Evolutionary conservation across 495 filamentous ascomycete genomes (phyloP).

Genomic region (Chaetomidium leptoderma): DNA sequence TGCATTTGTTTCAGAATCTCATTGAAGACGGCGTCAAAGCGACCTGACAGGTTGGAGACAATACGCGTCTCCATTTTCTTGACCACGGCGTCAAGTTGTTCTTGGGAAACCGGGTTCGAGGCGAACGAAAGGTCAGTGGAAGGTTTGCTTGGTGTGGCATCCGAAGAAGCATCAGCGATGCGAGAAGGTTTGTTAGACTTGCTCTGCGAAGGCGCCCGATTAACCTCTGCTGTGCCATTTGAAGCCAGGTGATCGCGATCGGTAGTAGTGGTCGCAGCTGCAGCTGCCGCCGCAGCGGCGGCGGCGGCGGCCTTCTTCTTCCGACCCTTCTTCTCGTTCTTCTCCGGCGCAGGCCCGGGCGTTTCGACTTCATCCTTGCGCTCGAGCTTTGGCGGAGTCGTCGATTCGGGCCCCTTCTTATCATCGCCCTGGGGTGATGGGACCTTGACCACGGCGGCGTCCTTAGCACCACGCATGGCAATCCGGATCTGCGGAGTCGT

Average conservation of each 20-base stretch:
- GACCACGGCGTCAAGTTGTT: conserved; percentile 42
- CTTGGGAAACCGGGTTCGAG: conserved; percentile 32
- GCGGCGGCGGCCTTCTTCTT: conserved; percentile 44
- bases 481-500: conserved; percentile 35
- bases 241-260: conserved; percentile 16
- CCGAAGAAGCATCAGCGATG: conserved; percentile 20
- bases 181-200: conserved; percentile 31
- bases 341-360: conserved; percentile 40
- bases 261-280: conserved; percentile 18
- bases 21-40: conserved; percentile 42
- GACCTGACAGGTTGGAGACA: conserved; percentile 39
- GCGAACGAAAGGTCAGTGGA: conserved; percentile 16
- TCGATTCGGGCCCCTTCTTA: conserved; percentile 26
- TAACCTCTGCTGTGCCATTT: conserved; percentile 26
- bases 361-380: conserved; percentile 41
- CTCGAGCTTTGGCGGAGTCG: conserved; percentile 34
- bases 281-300: conserved; percentile 33
- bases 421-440: conserved; percentile 30
- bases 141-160: conserved; percentile 16
- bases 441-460: conserved; percentile 33
- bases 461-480: conserved; percentile 39
- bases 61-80: conserved; percentile 46
- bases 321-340: conserved; percentile 44
- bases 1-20: conserved; percentile 41
- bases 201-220: conserved; percentile 23